These are phyloP conservation scores for Cicer arietinum DNA, from an alignment of 306 rosid species.

Conservation along the genomic window DNA sequence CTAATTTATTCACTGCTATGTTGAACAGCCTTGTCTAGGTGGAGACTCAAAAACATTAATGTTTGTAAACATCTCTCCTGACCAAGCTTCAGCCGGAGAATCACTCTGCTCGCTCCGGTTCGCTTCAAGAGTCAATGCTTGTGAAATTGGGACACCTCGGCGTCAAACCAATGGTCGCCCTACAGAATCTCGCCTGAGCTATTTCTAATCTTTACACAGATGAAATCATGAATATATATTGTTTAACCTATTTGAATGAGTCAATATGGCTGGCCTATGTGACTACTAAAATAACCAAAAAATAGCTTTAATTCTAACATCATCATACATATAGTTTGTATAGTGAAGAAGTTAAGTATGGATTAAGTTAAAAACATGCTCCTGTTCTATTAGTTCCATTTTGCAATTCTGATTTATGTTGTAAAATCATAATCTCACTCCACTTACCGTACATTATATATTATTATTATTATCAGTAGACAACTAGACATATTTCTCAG, in stretches of 20 bases:
- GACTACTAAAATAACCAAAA: constrained; percentile 42
- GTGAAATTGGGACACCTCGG: constrained; percentile 95
- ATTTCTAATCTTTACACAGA: constrained; percentile 51
- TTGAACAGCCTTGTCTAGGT: constrained; percentile 91
- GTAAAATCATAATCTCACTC: not conserved
- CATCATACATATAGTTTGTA: constrained; percentile 66
- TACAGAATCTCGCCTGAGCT: constrained; percentile 71
- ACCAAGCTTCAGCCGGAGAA: constrained; percentile 72
- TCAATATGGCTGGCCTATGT: constrained; percentile 38
- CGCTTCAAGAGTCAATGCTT: constrained; percentile 92
- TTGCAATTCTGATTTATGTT: constrained; percentile 21
- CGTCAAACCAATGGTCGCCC: constrained; percentile 69
- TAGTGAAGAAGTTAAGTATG: constrained; percentile 52
- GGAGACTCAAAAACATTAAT: constrained; percentile 94
- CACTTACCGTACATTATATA: not conserved
- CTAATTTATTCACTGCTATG: constrained; percentile 38
- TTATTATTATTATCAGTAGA: not conserved
- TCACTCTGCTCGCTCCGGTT: constrained; percentile 96
- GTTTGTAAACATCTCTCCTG: constrained; percentile 94
- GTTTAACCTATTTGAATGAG: constrained; percentile 39
- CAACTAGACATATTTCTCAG: not conserved
- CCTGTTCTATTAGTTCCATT: constrained; percentile 7
- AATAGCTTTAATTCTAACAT: constrained; percentile 63
- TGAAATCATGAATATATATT: constrained; percentile 26
- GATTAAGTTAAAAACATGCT: not conserved